Conservation (phyloP, 345 rosid genomes). For the Acer saccharum region DNA sequence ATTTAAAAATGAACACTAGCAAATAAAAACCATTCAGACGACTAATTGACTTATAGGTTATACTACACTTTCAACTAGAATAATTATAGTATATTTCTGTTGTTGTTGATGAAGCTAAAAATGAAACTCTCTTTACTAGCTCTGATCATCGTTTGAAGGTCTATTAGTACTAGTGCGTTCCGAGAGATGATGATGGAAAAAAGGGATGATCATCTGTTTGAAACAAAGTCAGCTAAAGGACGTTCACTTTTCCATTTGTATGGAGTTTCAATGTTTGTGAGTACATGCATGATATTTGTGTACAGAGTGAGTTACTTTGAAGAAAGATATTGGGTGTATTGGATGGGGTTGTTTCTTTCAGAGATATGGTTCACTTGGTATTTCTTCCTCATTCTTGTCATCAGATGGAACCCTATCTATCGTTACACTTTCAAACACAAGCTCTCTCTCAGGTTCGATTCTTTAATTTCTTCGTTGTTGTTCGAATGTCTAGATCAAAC, state of each 20-base stretch:
- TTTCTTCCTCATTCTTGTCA: constrained; percentile 20
- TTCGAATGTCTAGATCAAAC: no score
- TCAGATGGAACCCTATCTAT: constrained; percentile 20
- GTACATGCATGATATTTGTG: constrained; percentile 13
- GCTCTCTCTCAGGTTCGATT: constrained; percentile 11
- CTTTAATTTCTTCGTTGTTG: no score
- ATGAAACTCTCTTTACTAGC: background rate
- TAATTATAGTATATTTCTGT: no score
- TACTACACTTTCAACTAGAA: no score
- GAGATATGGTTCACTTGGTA: constrained; percentile 24
- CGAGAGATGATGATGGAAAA: constrained; percentile 8
- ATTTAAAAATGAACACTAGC: no score
- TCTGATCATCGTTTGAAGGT: background rate
- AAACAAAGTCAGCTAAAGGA: constrained; percentile 20
- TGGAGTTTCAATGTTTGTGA: constrained; percentile 16
- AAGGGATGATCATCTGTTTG: constrained; percentile 21
- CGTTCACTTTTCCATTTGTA: background rate
- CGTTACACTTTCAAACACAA: constrained; percentile 25
- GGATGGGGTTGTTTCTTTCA: constrained; percentile 27
- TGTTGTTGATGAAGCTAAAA: background rate
- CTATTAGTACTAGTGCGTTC: background rate
- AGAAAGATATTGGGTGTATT: constrained; percentile 5
- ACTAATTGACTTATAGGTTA: no score
- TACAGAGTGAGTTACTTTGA: constrained; percentile 15
- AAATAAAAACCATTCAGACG: no score